Evolutionary conservation across 2,329 filamentous ascomycete genomes (phyloP), one percentile per base, ranked within the genome.

Genomic region (Leptographium wingfieldii): DNA sequence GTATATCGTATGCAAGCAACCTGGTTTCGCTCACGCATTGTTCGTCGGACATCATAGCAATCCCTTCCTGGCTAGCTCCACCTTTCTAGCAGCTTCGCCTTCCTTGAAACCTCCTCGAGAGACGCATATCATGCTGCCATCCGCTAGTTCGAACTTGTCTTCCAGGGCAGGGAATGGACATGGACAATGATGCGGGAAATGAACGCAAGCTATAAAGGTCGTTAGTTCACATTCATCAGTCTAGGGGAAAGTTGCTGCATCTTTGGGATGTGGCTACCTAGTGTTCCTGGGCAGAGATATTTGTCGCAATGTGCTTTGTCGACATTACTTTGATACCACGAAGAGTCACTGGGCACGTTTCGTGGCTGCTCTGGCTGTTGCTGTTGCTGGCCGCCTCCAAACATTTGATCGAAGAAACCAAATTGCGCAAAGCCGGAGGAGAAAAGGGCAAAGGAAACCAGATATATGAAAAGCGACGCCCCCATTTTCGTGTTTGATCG

Each of bases 321-420:
- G 57, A 69, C 73, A 58, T 72, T 69, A 61, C 65, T 61, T 43
- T 68, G 71, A 72, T 96, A 97, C 77, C 88, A 87, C 29, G 77
- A 76, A 16, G 89, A 87, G 73, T 97, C 92, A 68, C 89, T 95
- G 2, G 89, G 82, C 33, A 88, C 89, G 71, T 96, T 94, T 68
- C 90, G 86, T 31, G 83, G 82, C 66, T 85, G 79, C 60, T 83
- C 81, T 54, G 76, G 71, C 55, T 80, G 73, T 65, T 83, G 80
- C 60, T 52, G 58, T 11, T 51, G 29, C 22, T 82, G 77, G 14
- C 77, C 74, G 22, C 79, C 78, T 65, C 82, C 82, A 55, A 99
- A 97, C 90, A 97, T 96, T 68, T 97, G 90, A 72, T 96, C 92
- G 75, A 97, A 99, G 81, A 99, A 96, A 70, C 90, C 87, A 73